A percentile compares a stretch with the other conserved stretches of the same genome.
Conservation (phyloP, 2,329 filamentous ascomycete species). For the Penicillium frequentans region DNA sequence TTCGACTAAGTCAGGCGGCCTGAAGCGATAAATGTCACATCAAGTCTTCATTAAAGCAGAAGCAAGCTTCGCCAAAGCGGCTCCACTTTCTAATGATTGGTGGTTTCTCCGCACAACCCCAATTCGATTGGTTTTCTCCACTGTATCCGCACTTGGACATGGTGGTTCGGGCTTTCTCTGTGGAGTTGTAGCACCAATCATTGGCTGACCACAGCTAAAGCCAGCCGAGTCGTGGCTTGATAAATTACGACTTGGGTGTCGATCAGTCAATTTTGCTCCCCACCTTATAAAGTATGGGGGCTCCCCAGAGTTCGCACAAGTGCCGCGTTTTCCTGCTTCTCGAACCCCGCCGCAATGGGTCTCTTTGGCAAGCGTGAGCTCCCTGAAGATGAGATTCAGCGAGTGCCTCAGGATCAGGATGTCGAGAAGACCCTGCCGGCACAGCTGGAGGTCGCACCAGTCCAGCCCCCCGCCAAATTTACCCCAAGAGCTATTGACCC, state of each 20-base stretch:
- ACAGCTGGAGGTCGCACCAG: slow-evolving; percentile 25
- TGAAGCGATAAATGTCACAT: background rate
- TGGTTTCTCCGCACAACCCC: background rate
- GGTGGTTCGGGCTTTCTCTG: background rate
- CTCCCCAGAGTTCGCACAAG: background rate
- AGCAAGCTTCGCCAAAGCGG: background rate
- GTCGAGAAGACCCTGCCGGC: slow-evolving; percentile 28
- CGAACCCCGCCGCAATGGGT: slow-evolving; percentile 11
- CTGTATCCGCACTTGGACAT: background rate
- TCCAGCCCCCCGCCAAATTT: slow-evolving; percentile 12
- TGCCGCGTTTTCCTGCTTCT: background rate
- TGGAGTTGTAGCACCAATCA: background rate
- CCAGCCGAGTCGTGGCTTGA: background rate
- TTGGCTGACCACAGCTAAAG: background rate
- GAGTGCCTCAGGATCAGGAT: slow-evolving; percentile 20
- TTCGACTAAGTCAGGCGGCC: background rate
- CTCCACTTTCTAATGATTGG: background rate
- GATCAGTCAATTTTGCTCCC: background rate
- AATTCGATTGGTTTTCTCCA: background rate
- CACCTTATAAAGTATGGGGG: slow-evolving; percentile 1
- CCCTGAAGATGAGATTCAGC: slow-evolving; percentile 23
- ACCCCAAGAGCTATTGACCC: slow-evolving; percentile 30
- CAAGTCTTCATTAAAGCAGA: background rate
- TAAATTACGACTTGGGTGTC: background rate
- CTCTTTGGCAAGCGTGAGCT: slow-evolving; percentile 19